Base-by-base conservation (phyloP, 164 flowering plant genomes). In the Platanus orientalis region DNA sequence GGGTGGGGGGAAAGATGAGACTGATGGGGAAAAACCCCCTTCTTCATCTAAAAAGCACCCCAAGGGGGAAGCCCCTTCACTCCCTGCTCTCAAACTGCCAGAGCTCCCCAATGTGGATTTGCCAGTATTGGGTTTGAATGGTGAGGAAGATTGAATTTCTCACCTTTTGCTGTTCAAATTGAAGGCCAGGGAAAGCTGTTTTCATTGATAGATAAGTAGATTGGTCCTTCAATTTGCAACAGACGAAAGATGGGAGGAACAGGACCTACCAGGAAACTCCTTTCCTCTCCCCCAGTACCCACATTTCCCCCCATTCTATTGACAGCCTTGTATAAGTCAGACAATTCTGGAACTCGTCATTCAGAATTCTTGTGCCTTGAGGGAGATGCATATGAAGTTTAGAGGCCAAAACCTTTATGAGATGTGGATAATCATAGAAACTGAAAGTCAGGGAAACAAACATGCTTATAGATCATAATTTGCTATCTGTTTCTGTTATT, bases 41-140 rank as follows among this genome's bases (percentile, higher is more conserved):
- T n/a, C n/a, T n/a, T n/a, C n/a, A n/a, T 68, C 30, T 0, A 65
- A 58, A 16, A 66, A 51, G 53, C 39, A 64, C 4, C 20, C 24
- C 21, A 66, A 58, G 16, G 29, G 23, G 20, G 68, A 69, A 62
- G 23, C 56, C 10, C 32, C 62, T 32, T 29, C 68, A 17, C 29
- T 61, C n/a, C 71, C 76, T 2, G 44, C 71, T 57, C 54, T 83
- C 42, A 67, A 72, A 24, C 63, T 82, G 40, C 87, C 84, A 7
- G 83, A 81, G 47, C 61, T 84, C 27, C 80, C 79, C 11, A 60
- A 47, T 29, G 21, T 77, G 57, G 83, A 78, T 6, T 61, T 84
- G 10, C 76, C 79, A n/a, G 71, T 23, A 24, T 68, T 76, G 53
- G 67, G 63, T 54, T 62, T 42, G 1, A 49, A 70, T 26, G 67